Evolutionary conservation across 495 filamentous ascomycete species (phyloP), one percentile per base, ranked within the genome.

Genomic region (Lasiosphaeris hirsuta): DNA sequence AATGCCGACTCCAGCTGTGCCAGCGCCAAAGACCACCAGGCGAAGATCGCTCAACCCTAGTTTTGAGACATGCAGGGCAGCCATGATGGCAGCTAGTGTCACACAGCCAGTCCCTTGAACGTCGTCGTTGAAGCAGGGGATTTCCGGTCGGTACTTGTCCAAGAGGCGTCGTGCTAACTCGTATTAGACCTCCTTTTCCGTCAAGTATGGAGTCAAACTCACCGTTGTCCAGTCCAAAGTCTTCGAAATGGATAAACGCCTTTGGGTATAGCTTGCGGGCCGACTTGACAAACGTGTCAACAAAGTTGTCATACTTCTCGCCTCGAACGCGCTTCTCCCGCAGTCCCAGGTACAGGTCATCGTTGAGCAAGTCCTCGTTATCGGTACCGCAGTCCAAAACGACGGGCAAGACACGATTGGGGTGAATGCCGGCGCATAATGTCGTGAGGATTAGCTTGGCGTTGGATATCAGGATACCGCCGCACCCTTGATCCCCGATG

Each of bases 111-210:
- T 96, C 2, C 91, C 91, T 67, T 96, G 92, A 1, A 96, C 86
- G 70, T 96, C 91, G 51, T 96, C 91, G 58, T 96, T 96, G 78
- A 96, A 94, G 68, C 90, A 96, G 0, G 92, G 76, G 6, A 95
- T 84, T 17, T 86, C 57, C 0, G 84, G 74, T 5, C 84, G 76
- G 61, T 90, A 95, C 36, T 81, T 84, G 54, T 96, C 88, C 7
- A 96, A 75, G 4, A 96, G 83, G 15, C 87, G 78, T 34, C 86
- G 70, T 35, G 72, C 71, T 81, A 49, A 11, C 10, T n/a, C 3
- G 4, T 42, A 50, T 43, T 36, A 0, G 45, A 13, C 2, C 36
- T 9, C 6, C 9, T 5, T 13, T 1, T 18, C 4, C 7, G 34
- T 14, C 18, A 30, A 13, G 7, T 4, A 3, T 0, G 3, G n/a